Base-by-base conservation (phyloP, 2,329 filamentous ascomycete genomes). In the Epichloe hybrida region DNA sequence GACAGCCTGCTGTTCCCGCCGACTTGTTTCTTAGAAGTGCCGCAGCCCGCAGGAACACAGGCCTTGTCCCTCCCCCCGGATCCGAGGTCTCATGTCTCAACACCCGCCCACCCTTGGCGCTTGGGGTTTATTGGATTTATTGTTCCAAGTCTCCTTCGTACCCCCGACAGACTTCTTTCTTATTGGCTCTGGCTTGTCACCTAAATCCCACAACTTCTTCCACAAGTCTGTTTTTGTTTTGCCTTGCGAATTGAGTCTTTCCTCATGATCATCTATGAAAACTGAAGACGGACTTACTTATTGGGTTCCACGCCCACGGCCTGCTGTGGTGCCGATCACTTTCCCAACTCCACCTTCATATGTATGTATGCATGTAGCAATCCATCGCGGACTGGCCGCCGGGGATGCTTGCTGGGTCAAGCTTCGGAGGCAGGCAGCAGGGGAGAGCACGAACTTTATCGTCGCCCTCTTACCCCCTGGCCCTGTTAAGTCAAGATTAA, bases 401-500 rank as follows among this genome's bases (percentile, higher is more conserved):
- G 27, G 27, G 27, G 31, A 49, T 35, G 45, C 46, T 41, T 35
- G 45, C 46, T 41, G 40, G 23, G 50, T 43, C 47, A 47, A 45
- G 23, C 31, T 52, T 53, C 54, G 38, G 27, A 27, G 27, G 7
- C 27, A 27, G 49, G 46, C 42, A 51, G 51, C 53, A 53, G 49
- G 49, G 53, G 27, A 31, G 27, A 31, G 52, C 53, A 50, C 51
- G 47, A 51, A 31, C 12, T 36, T 50, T 48, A 38, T 52, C 53
- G 43, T 53, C 52, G 51, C 50, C 52, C 52, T 54, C 21, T 17
- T 12, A n/a, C 12, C 39, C 46, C 48, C 50, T 55, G 46, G 40
- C 49, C 53, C 50, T 48, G 23, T 27, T 53, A 53, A 49, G 44
- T 27, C 54, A 53, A 49, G 44, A 56, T 57, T n/a, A n/a, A n/a